phyloP scores from a whole-genome alignment of 2,329 filamentous ascomycete species.

The Aspergillus sp. region DNA sequence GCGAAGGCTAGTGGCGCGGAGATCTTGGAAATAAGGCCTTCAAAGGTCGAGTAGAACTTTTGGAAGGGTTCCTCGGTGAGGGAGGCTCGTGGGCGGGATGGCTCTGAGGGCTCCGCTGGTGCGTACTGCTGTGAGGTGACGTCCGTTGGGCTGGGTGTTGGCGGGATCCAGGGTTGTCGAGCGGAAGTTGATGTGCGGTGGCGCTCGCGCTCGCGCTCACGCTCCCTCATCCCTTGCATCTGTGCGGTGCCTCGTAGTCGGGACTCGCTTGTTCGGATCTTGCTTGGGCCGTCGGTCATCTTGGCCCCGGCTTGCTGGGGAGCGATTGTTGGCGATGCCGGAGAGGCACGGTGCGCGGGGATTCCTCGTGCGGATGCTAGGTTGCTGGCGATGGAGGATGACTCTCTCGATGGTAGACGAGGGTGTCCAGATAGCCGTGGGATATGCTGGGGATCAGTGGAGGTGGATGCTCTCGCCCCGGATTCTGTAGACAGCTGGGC shows the following conservation, averaged over 20 bases:
- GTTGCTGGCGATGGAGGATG: slow-evolving; percentile 85
- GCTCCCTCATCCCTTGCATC: slow-evolving; percentile 24
- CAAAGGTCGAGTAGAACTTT: slow-evolving; percentile 89
- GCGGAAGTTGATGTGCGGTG: slow-evolving; percentile 26
- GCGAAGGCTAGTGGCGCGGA: slow-evolving; percentile 92
- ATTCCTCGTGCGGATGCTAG: slow-evolving; percentile 84
- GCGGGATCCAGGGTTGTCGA: slow-evolving; percentile 38
- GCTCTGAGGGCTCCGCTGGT: slow-evolving; percentile 33
- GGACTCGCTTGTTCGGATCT: slow-evolving; percentile 34
- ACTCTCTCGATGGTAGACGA: slow-evolving; percentile 63
- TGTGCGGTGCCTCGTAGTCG: slow-evolving; percentile 25
- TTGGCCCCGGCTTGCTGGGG: slow-evolving; percentile 73
- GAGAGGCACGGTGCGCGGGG: slow-evolving; percentile 61
- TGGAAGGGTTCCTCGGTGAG: slow-evolving; percentile 75
- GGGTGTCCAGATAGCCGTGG: slow-evolving; percentile 43
- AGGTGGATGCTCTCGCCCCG: slow-evolving; percentile 25
- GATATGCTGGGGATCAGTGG: slow-evolving; percentile 40
- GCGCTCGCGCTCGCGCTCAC: slow-evolving; percentile 13
- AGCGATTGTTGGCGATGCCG: slow-evolving; percentile 71
- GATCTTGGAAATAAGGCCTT: slow-evolving; percentile 81
- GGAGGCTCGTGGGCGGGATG: slow-evolving; percentile 21
- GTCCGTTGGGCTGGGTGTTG: slow-evolving; percentile 37
- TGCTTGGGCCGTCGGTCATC: slow-evolving; percentile 59
- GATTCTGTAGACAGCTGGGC: slow-evolving; percentile 24
- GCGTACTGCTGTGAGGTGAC: slow-evolving; percentile 37